phyloP scores from a whole-genome alignment of 164 flowering plant species.

The Platanus orientalis region DNA sequence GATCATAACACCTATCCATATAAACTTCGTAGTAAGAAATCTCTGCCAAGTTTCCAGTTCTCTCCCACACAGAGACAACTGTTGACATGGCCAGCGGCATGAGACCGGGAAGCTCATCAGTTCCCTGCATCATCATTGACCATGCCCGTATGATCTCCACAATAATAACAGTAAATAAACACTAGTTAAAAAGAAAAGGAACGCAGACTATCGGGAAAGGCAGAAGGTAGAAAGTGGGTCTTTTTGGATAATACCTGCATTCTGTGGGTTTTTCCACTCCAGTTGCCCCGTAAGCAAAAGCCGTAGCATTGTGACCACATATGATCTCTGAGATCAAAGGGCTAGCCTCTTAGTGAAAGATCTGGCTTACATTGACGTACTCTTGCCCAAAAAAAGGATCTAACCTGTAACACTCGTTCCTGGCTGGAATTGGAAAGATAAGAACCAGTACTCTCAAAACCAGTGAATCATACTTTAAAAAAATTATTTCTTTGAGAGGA shows the following conservation, averaged over 20 bases:
- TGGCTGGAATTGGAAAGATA: constrained; percentile 34
- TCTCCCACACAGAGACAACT: constrained; percentile 53
- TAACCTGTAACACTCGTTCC: constrained; percentile 74
- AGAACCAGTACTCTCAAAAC: neutral
- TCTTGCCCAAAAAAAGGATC: constrained; percentile 71
- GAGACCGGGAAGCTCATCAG: constrained; percentile 64
- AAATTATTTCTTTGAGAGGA: too few relatives aligned
- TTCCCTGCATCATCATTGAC: constrained; percentile 54
- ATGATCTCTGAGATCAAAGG: constrained; percentile 78
- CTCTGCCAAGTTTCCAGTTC: constrained; percentile 40
- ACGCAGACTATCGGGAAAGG: neutral
- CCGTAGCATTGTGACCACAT: constrained; percentile 67
- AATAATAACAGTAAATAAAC: too few relatives aligned
- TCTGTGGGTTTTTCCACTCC: constrained; percentile 90
- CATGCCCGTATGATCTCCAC: too few relatives aligned
- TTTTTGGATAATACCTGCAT: constrained; percentile 63
- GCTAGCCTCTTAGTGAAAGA: constrained; percentile 63
- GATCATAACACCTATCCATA: constrained; percentile 86
- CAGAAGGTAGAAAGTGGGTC: neutral
- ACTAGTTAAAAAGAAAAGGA: neutral
- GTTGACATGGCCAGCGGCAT: constrained; percentile 72
- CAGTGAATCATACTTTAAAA: neutral
- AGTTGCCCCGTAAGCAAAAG: constrained; percentile 95
- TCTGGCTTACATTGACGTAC: constrained; percentile 46
- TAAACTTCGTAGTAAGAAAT: constrained; percentile 90